Percentiles rank a stretch among this genome's conserved stretches.
These are phyloP conservation scores for Aspergillus costaricaensis DNA, from an alignment of 2,329 filamentous ascomycete species.

Conservation along the genomic window DNA sequence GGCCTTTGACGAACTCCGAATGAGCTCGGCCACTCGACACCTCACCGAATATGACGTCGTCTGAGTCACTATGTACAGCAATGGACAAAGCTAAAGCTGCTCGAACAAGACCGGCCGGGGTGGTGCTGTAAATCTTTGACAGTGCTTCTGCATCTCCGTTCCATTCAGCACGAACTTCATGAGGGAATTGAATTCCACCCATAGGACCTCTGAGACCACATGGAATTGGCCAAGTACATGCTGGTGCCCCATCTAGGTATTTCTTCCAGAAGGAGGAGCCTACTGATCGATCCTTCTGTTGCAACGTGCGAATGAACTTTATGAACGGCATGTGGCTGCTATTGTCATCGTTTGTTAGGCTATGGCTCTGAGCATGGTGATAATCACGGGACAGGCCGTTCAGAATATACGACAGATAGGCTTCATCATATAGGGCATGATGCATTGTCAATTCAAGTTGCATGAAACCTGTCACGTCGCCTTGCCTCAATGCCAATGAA, in stretches of 20 bases:
- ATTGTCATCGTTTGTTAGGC: no score
- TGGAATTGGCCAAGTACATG: conserved; percentile 1
- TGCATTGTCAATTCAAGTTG: conserved; percentile 3
- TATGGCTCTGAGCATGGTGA: not conserved
- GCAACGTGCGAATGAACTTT: conserved; percentile 2
- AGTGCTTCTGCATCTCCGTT: not conserved
- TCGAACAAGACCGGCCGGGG: conserved; percentile 6
- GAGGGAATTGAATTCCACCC: not conserved
- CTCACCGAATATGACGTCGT: conserved; percentile 6
- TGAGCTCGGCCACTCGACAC: conserved; percentile 5
- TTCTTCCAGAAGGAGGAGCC: conserved; percentile 1
- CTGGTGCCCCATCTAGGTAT: not conserved
- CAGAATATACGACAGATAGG: conserved; percentile 3
- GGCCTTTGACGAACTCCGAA: conserved; percentile 6
- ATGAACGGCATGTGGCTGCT: conserved; percentile 2
- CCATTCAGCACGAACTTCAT: not conserved
- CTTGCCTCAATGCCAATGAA: not conserved
- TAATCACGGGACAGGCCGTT: not conserved
- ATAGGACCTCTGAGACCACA: not conserved
- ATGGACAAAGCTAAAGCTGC: conserved; percentile 6
- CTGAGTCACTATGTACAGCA: not conserved
- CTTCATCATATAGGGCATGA: conserved; percentile 11
- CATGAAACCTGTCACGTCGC: not conserved
- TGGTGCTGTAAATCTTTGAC: not conserved
- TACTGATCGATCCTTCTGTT: not conserved